Base-by-base conservation (phyloP, 441 rosid species). In the Erysimum pusillum region DNA sequence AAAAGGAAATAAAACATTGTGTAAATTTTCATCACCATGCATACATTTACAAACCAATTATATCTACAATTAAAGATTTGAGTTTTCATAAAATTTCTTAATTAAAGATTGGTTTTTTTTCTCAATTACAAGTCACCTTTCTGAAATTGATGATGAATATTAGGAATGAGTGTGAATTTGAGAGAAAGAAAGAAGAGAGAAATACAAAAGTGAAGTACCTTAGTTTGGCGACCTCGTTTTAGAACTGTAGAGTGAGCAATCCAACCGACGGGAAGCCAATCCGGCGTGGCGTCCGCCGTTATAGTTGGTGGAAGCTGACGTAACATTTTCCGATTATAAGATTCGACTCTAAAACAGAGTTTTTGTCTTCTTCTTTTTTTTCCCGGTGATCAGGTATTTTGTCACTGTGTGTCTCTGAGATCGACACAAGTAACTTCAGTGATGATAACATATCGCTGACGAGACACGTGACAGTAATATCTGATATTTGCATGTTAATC, bases 181-280 rank as follows among this genome's bases (percentile, higher is more conserved):
- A 8, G 8, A 39, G 25, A 51, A 51, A 60, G 70, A 69, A 36
- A 31, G 48, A 57, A 62, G 7, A 53, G 36, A 58, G 32, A 0
- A 52, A 25, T 25, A 4, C 28, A 25, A 5, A 45, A 63, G 58
- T 36, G 49, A 41, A 69, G 1, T 36, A 90, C 96, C 83, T 68
- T 83, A 57, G 80, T 75, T 77, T 81, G 76, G 63, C 90, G 86
- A 58, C 92, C 91, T 6, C 87, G 81, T 79, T 80, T 87, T 20
- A 74, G 81, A 60, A 52, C 81, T 51, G 68, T 82, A 28, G 82
- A 83, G 25, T 84, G 78, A 12, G 34, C 58, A 35, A 74, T 62
- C 93, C 93, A 90, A 14, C 90, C 89, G 41, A 74, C 57, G 36
- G 93, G 96, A 52, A 90, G 89, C 77, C 69, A 82, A 45, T 86